Evolutionary conservation across 768 basidiomycete species (phyloP).

Genomic region (Leucocoprinus leucothites): DNA sequence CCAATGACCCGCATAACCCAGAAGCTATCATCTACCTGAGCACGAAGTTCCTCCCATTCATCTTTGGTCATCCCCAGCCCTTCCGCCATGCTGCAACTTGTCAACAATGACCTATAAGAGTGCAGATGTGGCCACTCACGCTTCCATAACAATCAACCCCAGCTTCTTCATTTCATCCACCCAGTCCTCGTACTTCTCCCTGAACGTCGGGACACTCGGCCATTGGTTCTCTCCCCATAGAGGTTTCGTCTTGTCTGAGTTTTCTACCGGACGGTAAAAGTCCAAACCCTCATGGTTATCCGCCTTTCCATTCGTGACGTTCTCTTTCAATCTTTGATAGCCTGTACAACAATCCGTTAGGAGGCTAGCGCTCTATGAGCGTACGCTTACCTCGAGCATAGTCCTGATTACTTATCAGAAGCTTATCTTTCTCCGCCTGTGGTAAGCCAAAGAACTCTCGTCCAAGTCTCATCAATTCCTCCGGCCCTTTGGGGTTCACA

Average conservation of each 20-base stretch:
- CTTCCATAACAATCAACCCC: slow-evolving; percentile 83
- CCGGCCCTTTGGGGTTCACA: slow-evolving; percentile 54
- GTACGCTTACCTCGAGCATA: slow-evolving; percentile 61
- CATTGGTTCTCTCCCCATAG: slow-evolving; percentile 89
- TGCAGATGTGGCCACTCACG: slow-evolving; percentile 42
- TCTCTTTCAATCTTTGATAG: slow-evolving; percentile 77
- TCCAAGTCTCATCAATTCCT: slow-evolving; percentile 62
- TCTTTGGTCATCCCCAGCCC: slow-evolving; percentile 71
- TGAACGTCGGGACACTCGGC: slow-evolving; percentile 61
- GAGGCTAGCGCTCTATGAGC: background rate
- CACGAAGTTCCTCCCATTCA: slow-evolving; percentile 69
- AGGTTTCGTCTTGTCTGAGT: slow-evolving; percentile 65
- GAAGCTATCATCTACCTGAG: slow-evolving; percentile 78
- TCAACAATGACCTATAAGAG: background rate
- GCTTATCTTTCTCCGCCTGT: slow-evolving; percentile 73
- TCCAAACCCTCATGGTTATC: slow-evolving; percentile 88
- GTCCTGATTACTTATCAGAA: slow-evolving; percentile 69
- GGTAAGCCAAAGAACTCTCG: slow-evolving; percentile 71
- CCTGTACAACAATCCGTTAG: slow-evolving; percentile 40
- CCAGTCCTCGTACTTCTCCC: slow-evolving; percentile 68
- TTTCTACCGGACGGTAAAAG: slow-evolving; percentile 70
- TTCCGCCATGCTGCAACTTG: slow-evolving; percentile 61
- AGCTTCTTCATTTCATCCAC: slow-evolving; percentile 81
- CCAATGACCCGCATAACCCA: slow-evolving; percentile 90
- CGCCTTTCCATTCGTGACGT: slow-evolving; percentile 80